Conservation (phyloP, 139 green algal species). For the Tetradesmus lagerheimii region DNA sequence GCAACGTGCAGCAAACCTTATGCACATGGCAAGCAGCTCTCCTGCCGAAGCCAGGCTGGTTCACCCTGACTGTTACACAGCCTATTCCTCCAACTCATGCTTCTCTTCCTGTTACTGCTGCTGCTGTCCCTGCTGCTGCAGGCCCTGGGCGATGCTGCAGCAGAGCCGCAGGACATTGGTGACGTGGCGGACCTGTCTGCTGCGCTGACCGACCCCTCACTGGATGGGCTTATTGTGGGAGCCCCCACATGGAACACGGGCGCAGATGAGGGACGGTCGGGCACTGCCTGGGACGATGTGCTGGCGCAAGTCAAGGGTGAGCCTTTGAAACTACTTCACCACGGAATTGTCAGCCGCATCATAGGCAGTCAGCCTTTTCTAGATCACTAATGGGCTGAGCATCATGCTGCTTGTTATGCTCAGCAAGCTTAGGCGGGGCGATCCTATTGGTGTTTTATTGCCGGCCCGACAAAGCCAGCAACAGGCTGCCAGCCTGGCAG, state of each 20-base stretch:
- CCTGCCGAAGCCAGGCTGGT: no score
- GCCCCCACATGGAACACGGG: constrained; percentile 61
- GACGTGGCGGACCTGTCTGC: constrained; percentile 40
- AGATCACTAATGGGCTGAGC: no score
- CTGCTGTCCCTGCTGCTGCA: background rate
- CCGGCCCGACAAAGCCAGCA: no score
- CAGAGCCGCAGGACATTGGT: constrained; percentile 47
- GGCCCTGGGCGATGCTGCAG: constrained; percentile 36
- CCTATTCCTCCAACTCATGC: background rate
- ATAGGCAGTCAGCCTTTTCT: no score
- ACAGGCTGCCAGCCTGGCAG: no score
- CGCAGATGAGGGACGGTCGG: constrained; percentile 11
- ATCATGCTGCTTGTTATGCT: no score
- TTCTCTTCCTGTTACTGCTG: background rate
- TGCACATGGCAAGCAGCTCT: background rate
- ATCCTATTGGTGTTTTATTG: no score
- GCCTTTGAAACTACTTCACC: no score
- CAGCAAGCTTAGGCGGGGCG: no score
- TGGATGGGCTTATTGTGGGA: constrained; percentile 54
- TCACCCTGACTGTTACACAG: background rate
- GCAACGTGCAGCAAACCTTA: no score
- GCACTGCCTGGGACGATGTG: constrained; percentile 57
- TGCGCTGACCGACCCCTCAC: constrained; percentile 15
- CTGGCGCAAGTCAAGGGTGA: constrained; percentile 26
- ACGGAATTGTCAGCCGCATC: no score